Conservation (phyloP, 2,329 filamentous ascomycete genomes). For the Colletotrichum nymphaeae region DNA sequence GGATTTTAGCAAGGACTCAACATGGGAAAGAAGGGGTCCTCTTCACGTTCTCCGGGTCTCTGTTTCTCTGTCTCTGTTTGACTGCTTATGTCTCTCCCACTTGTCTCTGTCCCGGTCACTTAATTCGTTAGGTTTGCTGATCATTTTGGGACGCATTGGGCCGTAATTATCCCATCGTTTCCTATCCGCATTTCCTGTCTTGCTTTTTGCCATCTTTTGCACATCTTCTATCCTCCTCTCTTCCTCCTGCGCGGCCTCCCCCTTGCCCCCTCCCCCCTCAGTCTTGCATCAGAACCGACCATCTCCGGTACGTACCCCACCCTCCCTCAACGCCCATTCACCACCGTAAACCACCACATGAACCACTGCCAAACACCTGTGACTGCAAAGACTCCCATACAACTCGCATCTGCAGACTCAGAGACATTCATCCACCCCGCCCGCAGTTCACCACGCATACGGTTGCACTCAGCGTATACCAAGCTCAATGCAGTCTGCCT, state of each 20-base stretch:
- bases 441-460: constrained; percentile 1
- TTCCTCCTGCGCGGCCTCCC: neutral
- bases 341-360: too few species aligned
- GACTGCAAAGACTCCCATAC: neutral
- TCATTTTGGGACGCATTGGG: neutral
- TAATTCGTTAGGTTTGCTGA: neutral
- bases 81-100: neutral
- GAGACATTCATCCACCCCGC: constrained; percentile 26
- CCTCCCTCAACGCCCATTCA: neutral
- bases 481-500: constrained; percentile 19
- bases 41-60: neutral
- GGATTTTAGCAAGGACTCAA: neutral
- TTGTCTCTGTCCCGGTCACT: neutral
- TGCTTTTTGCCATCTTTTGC: neutral
- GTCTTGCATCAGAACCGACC: neutral
- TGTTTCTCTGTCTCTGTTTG: neutral
- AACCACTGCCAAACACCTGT: neutral
- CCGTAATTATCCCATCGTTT: neutral
- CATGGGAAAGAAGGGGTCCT: constrained; percentile 3
- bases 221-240: neutral
- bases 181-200: neutral
- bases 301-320: constrained; percentile 2
- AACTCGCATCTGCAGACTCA: constrained; percentile 6
- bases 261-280: neutral
- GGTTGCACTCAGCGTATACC: constrained; percentile 13